A percentile compares a stretch with the other conserved stretches of the same genome.
These are phyloP conservation scores for Exophiala bonariae DNA, from an alignment of 2,329 filamentous ascomycete genomes.

Conservation along the genomic window DNA sequence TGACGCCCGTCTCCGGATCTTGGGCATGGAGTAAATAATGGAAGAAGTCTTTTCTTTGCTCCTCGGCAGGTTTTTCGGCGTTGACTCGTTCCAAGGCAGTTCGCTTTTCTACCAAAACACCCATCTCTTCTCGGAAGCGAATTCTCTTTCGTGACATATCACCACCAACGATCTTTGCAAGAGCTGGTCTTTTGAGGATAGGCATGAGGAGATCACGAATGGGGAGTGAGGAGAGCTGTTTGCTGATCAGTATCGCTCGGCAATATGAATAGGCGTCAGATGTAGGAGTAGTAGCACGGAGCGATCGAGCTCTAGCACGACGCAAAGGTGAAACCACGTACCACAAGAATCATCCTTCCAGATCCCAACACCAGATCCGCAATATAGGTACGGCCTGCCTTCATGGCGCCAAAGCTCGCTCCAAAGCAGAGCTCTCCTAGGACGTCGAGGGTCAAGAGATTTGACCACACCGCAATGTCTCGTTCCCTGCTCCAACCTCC, in stretches of 20 bases:
- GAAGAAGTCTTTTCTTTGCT: conserved; percentile 47
- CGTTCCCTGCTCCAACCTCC: conserved; percentile 39
- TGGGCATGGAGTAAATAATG: conserved; percentile 49
- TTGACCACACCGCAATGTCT: conserved; percentile 47
- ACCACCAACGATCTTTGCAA: conserved; percentile 1
- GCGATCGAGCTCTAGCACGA: too few species aligned
- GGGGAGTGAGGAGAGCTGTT: conserved; percentile 12
- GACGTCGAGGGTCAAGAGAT: conserved; percentile 52
- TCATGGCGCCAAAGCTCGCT: conserved; percentile 38
- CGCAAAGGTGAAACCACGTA: conserved; percentile 9
- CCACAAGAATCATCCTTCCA: conserved; percentile 6
- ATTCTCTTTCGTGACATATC: conserved; percentile 9
- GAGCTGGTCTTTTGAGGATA: neutral
- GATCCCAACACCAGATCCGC: conserved; percentile 33
- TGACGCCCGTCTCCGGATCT: conserved; percentile 45
- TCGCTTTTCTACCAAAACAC: conserved; percentile 33
- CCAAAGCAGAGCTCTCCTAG: conserved; percentile 50
- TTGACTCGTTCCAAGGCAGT: conserved; percentile 31
- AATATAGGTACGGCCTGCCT: conserved; percentile 47
- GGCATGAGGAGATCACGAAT: conserved; percentile 14
- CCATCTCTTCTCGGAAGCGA: conserved; percentile 8
- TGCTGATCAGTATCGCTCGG: neutral
- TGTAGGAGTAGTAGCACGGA: too few species aligned
- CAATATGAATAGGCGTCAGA: neutral
- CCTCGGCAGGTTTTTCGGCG: conserved; percentile 36